phyloP scores from a whole-genome alignment of 495 filamentous ascomycete species.

The Annulohypoxylon moriforme region DNA sequence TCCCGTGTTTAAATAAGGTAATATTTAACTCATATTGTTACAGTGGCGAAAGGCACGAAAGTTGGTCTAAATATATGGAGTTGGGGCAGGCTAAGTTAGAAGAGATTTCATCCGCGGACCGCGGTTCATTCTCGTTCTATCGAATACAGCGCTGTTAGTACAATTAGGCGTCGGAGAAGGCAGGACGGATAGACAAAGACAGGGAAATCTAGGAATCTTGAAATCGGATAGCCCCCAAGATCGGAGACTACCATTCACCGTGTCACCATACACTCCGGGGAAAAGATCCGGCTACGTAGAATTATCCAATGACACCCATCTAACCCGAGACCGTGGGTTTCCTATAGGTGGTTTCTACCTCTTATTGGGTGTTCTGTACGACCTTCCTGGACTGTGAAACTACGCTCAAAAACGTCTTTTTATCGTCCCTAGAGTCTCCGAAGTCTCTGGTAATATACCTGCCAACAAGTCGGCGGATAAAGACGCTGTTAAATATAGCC shows the following conservation, averaged over 20 bases:
- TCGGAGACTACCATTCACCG: neutral
- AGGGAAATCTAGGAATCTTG: too few species aligned
- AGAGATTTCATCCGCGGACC: slow-evolving; percentile 1
- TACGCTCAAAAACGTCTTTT: neutral
- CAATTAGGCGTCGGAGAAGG: neutral
- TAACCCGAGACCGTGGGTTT: neutral
- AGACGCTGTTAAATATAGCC: neutral
- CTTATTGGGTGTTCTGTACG: neutral
- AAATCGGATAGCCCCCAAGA: neutral
- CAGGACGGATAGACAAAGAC: neutral
- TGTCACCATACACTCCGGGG: neutral
- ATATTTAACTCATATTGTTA: slow-evolving; percentile 17
- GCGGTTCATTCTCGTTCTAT: neutral
- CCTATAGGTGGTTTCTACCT: neutral
- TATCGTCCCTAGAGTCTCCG: neutral
- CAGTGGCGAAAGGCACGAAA: slow-evolving; percentile 55
- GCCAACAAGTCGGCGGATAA: neutral
- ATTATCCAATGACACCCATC: neutral
- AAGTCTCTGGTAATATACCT: neutral
- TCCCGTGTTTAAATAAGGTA: neutral
- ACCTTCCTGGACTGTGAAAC: neutral
- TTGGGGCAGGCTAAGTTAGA: slow-evolving; percentile 48
- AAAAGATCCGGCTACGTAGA: neutral
- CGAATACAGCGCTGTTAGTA: neutral
- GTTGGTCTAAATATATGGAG: slow-evolving; percentile 64